These are phyloP conservation scores for Marasmius tenuissimus DNA, from an alignment of 1,284 basidiomycete genomes.

Conservation along the genomic window DNA sequence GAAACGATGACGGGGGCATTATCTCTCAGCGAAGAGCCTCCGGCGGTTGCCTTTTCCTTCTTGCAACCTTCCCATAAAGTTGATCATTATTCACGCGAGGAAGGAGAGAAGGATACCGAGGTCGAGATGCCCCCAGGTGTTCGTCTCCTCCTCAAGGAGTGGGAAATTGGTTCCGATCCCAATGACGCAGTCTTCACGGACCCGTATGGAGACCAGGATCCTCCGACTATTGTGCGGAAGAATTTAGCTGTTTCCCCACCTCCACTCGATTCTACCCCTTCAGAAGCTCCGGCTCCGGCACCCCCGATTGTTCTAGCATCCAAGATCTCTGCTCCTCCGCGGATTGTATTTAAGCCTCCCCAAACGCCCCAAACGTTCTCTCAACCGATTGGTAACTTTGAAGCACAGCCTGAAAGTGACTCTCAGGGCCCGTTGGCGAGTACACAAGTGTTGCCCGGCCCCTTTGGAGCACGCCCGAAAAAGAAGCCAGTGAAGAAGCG, in stretches of 20 bases:
- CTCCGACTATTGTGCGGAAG: background rate
- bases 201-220: conserved; percentile 41
- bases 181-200: conserved; percentile 52
- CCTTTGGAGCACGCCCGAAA: conserved; percentile 67
- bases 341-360: conserved; percentile 15
- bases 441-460: conserved; percentile 73
- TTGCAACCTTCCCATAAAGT: conserved; percentile 46
- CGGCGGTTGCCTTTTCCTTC: conserved; percentile 59
- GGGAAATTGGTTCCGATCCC: conserved; percentile 57
- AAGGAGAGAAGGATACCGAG: conserved; percentile 16
- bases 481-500: conserved; percentile 70
- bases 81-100: conserved; percentile 25
- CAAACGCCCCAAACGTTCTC: conserved; percentile 15
- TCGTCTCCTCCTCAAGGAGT: conserved; percentile 63
- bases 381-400: conserved; percentile 15
- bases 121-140: conserved; percentile 49
- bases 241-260: background rate
- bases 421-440: conserved; percentile 53
- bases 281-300: conserved; percentile 28
- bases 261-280: background rate
- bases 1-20: conserved; percentile 58
- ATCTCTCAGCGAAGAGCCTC: conserved; percentile 52
- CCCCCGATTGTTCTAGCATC: conserved; percentile 38
- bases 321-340: conserved; percentile 14
- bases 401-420: conserved; percentile 14